These are phyloP conservation scores for Plasmodium inui DNA, from an alignment of 169 alveolate genomes.

Conservation along the genomic window DNA sequence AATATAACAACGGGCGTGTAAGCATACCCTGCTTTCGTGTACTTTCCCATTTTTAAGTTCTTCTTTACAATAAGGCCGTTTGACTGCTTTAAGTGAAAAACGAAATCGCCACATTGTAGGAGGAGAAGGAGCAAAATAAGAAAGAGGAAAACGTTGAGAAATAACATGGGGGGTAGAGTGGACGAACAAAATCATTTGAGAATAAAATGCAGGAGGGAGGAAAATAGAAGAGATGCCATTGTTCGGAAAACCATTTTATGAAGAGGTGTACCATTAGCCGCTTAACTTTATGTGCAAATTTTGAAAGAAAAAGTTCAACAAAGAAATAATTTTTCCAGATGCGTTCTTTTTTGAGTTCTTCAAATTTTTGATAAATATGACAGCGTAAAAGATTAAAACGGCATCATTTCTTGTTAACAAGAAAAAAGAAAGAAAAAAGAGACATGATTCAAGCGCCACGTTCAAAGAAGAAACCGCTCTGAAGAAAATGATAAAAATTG, in stretches of 20 bases:
- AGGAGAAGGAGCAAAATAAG: not conserved
- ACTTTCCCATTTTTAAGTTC: not conserved
- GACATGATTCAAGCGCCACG: not conserved
- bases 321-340: not conserved
- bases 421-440: not conserved
- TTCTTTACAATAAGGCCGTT: not conserved
- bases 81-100: not conserved
- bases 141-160: not conserved
- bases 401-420: not conserved
- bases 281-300: not conserved
- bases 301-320: not conserved
- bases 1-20: not conserved
- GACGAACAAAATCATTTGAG: not conserved
- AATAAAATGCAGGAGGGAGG: not conserved
- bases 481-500: slow-evolving; percentile 51
- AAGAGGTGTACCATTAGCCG: not conserved
- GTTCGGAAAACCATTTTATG: not conserved
- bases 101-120: not conserved
- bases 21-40: not conserved
- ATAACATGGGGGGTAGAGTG: not conserved
- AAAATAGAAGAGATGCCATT: not conserved
- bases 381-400: not conserved
- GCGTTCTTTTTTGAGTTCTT: not conserved
- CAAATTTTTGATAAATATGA: not conserved
- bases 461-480: not conserved